Evolutionary conservation across 768 basidiomycete species (phyloP).

Genomic region (Rhizopogon vulgaris): DNA sequence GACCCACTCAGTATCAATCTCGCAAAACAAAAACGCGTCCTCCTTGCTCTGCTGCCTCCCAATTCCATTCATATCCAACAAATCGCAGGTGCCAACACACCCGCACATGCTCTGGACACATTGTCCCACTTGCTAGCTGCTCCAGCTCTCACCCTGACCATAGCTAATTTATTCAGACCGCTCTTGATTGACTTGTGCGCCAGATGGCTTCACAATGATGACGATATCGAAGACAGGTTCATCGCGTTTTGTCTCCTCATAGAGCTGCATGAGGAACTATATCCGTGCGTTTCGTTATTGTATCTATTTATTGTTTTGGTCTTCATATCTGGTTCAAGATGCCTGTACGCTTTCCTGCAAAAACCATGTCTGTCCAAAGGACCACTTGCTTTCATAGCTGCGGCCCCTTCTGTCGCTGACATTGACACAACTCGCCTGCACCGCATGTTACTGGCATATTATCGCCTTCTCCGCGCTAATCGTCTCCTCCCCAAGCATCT

Average conservation of each 20-base stretch:
- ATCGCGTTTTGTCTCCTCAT: constrained; percentile 58
- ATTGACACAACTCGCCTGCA: constrained; percentile 51
- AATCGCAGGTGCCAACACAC: constrained; percentile 35
- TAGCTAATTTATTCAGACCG: constrained; percentile 70
- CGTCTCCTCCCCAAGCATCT: constrained; percentile 55
- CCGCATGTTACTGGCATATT: constrained; percentile 68
- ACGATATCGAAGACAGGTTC: constrained; percentile 44
- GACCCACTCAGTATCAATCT: constrained; percentile 61
- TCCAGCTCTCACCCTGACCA: constrained; percentile 54
- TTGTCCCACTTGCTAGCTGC: constrained; percentile 56
- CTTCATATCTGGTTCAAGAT: constrained; percentile 29
- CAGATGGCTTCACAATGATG: constrained; percentile 63
- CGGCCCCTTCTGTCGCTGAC: constrained; percentile 19
- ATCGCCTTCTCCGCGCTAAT: constrained; percentile 73
- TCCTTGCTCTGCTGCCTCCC: constrained; percentile 40
- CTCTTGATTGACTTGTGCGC: constrained; percentile 75
- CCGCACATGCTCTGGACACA: constrained; percentile 38
- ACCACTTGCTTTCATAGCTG: constrained; percentile 44
- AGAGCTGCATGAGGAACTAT: constrained; percentile 67
- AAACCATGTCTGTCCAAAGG: constrained; percentile 41
- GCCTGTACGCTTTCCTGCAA: constrained; percentile 47
- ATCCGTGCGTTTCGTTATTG: constrained; percentile 44
- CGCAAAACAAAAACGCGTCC: constrained; percentile 40
- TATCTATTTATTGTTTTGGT: constrained; percentile 3
- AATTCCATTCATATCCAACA: constrained; percentile 32